phyloP scores from a whole-genome alignment of 768 basidiomycete species.

The Mrakia blollopis region DNA sequence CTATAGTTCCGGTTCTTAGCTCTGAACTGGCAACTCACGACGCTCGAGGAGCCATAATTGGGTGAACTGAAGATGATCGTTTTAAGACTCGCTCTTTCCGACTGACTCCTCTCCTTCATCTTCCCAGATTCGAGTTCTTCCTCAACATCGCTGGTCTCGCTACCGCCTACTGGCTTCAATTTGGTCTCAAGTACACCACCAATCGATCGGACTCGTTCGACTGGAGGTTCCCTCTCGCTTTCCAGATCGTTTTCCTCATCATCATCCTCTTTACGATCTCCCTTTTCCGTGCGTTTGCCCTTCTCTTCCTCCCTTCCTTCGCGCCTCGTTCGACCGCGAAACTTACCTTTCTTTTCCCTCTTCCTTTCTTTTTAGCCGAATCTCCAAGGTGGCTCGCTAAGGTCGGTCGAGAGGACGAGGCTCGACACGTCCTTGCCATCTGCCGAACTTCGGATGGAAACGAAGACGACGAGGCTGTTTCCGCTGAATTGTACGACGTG shows the following conservation, averaged over 20 bases:
- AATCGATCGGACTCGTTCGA: slow-evolving; percentile 28
- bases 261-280: slow-evolving; percentile 29
- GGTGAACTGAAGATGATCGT: slow-evolving; percentile 30
- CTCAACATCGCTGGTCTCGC: slow-evolving; percentile 21
- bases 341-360: neutral
- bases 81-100: neutral
- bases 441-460: slow-evolving; percentile 29
- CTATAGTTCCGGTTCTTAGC: slow-evolving; percentile 38
- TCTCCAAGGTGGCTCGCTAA: slow-evolving; percentile 39
- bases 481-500: slow-evolving; percentile 33
- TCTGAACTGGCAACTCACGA: slow-evolving; percentile 37
- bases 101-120: no score
- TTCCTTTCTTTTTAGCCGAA: slow-evolving; percentile 22
- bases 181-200: neutral
- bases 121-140: slow-evolving; percentile 3
- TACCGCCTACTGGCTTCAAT: slow-evolving; percentile 6
- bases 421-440: slow-evolving; percentile 24
- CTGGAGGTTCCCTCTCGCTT: slow-evolving; percentile 37
- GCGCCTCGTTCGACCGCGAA: no score
- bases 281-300: slow-evolving; percentile 30
- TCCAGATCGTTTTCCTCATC: slow-evolving; percentile 37
- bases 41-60: slow-evolving; percentile 36
- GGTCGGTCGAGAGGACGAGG: slow-evolving; percentile 31
- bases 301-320: no score
- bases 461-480: slow-evolving; percentile 28